Base-by-base conservation (phyloP, 331 rosid species). In the Telfairia occidentalis region DNA sequence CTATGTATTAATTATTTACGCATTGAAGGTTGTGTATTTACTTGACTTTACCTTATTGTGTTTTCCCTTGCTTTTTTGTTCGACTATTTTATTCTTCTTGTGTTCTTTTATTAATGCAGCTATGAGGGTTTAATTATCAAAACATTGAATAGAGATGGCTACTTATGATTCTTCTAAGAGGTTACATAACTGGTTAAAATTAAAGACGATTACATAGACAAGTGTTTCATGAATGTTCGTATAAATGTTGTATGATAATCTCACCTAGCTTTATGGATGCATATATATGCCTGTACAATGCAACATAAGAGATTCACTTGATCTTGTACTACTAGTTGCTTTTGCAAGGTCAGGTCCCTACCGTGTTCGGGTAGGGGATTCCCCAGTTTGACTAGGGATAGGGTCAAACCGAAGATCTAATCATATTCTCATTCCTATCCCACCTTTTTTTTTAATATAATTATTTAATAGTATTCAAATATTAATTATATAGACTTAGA, bases 251-350 rank as follows among this genome's bases (percentile, higher is more conserved):
- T 63, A 37, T 83, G 26, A 42, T 38, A 55, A 13, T 78, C 59
- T 29, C 23, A 50, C 69, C 40, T 55, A 40, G 76, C 30, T 80
- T 77, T 32, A 21, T 77, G 70, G 45, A 75, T 77, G 76, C 80
- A 40, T 32, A 34, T 76, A 18, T 66, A 79, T 75, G 78, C 54
- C 45, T 79, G 77, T 79, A 38, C 48, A 63, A 43, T 84, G 83
- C 90, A 91, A 97, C 79, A 85, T 94, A 43, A 97, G 98, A 76
- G 96, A 94, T 85, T 94, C 98, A 0, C 81, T 94, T 70, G 97
- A 94, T 88, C 86, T 94, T 96, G 98, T 90, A 38, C 96, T 97
- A 58, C 88, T 94, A 77, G 98, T 87, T 78, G 98, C 97, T 75
- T 94, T 94, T n/a, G n/a, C n/a, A n/a, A n/a, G n/a, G n/a, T n/a